Percentiles rank a stretch among this genome's conserved stretches.
These are phyloP conservation scores for Tripterygium wilfordii DNA, from an alignment of 177 flowering plant genomes.

Conservation along the genomic window DNA sequence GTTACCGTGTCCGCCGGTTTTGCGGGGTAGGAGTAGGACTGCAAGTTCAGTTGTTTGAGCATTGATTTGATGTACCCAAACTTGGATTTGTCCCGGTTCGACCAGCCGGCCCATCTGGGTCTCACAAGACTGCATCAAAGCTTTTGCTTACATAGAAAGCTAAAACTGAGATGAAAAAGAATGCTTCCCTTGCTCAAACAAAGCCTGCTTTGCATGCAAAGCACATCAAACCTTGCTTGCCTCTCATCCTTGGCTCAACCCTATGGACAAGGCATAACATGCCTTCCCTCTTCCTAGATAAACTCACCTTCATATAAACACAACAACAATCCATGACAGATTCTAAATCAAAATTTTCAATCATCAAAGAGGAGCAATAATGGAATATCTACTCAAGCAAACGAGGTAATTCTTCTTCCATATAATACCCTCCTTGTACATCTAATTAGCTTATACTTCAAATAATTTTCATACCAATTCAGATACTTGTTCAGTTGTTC, in stretches of 20 bases:
- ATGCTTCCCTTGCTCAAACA: conserved; percentile 19
- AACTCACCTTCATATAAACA: conserved; percentile 3
- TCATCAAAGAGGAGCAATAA: neutral
- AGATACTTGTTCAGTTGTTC: too few relatives aligned
- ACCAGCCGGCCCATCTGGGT: too few relatives aligned
- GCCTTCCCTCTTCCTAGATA: conserved; percentile 10
- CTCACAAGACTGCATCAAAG: too few relatives aligned
- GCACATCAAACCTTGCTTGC: conserved; percentile 18
- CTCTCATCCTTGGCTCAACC: neutral
- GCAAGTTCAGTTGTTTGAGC: too few relatives aligned
- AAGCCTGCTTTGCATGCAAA: conserved; percentile 31
- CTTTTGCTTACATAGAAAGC: neutral
- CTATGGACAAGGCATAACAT: conserved; percentile 7
- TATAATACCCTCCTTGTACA: too few relatives aligned
- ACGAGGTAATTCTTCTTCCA: too few relatives aligned
- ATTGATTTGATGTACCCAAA: too few relatives aligned
- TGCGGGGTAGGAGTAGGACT: too few relatives aligned
- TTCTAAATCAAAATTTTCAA: neutral
- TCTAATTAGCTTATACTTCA: too few relatives aligned
- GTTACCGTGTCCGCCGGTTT: too few relatives aligned
- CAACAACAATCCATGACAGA: neutral
- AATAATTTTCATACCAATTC: too few relatives aligned
- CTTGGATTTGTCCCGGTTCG: too few relatives aligned
- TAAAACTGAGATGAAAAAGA: conserved; percentile 10
- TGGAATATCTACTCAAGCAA: conserved; percentile 32